phyloP scores from a whole-genome alignment of 2,329 filamentous ascomycete genomes.

The Raffaelea albimanens region DNA sequence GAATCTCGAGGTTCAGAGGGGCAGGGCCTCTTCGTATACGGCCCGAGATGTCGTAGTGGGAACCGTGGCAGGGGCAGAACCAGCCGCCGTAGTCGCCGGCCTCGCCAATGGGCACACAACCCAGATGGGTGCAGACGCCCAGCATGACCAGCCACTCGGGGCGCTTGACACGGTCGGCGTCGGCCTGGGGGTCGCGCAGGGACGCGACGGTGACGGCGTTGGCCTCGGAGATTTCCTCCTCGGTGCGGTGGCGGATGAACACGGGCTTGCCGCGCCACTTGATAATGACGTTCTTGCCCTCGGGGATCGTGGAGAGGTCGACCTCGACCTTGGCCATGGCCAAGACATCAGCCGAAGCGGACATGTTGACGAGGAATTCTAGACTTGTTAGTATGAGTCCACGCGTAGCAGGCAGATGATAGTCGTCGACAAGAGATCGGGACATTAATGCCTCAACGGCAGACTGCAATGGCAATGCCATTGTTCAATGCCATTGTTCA shows the following conservation, averaged over 20 bases:
- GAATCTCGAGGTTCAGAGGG: conserved; percentile 94
- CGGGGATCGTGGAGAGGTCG: conserved; percentile 81
- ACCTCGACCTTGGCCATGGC: conserved; percentile 99
- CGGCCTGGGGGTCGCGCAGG: conserved; percentile 84
- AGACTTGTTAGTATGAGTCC: too few species aligned
- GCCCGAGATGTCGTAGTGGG: conserved; percentile 99
- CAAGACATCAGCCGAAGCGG: conserved; percentile 93
- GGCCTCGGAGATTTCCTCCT: conserved; percentile 87
- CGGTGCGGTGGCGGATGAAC: conserved; percentile 97
- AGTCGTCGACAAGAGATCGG: too few species aligned
- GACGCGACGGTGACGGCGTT: conserved; percentile 74
- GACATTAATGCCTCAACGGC: background rate
- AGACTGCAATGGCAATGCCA: background rate
- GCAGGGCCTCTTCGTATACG: conserved; percentile 96
- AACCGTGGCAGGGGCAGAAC: conserved; percentile 99
- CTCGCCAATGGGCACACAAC: conserved; percentile 98
- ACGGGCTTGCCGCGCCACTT: conserved; percentile 99
- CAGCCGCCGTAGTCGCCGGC: conserved; percentile 96
- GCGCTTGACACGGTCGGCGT: conserved; percentile 91
- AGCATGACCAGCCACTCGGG: conserved; percentile 99
- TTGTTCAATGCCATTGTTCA: too few species aligned
- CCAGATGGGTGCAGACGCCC: conserved; percentile 97
- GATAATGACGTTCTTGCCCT: conserved; percentile 99
- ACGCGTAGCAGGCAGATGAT: too few species aligned
- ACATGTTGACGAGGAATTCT: conserved; percentile 99